Percentiles rank a stretch among this genome's conserved stretches.
phyloP scores from a whole-genome alignment of 2,329 filamentous ascomycete species.

The Neophaeococcomyces mojaviensis region DNA sequence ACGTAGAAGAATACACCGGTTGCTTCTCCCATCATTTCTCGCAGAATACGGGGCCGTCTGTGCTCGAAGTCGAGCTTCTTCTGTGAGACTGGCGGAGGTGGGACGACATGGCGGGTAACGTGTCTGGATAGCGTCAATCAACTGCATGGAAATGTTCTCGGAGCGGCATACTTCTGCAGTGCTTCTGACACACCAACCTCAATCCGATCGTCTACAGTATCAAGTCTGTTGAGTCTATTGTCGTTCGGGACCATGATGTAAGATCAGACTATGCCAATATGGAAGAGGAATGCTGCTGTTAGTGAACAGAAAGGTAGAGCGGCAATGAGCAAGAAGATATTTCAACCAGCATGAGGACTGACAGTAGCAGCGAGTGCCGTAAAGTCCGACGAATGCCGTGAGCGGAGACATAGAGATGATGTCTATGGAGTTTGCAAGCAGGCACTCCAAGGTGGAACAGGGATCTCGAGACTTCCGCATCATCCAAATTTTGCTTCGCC shows the following conservation, averaged over 20 bases:
- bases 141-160: neutral
- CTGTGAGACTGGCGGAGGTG: conserved; percentile 45
- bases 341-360: no score
- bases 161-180: conserved; percentile 28
- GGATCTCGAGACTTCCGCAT: no score
- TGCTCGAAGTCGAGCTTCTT: conserved; percentile 50
- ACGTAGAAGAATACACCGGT: conserved; percentile 53
- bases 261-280: no score
- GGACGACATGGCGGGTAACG: conserved; percentile 43
- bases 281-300: no score
- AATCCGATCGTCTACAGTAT: conserved; percentile 24
- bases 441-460: no score
- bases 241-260: conserved; percentile 1
- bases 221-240: conserved; percentile 19
- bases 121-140: conserved; percentile 28
- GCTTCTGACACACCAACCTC: conserved; percentile 50
- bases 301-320: no score
- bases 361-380: no score
- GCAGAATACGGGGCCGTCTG: conserved; percentile 44
- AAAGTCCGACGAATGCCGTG: no score
- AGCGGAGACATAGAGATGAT: no score
- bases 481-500: no score
- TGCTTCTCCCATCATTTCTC: conserved; percentile 50
- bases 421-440: no score
- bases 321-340: no score